Base-by-base conservation (phyloP, 768 basidiomycete species). In the Lactarius sp. region DNA sequence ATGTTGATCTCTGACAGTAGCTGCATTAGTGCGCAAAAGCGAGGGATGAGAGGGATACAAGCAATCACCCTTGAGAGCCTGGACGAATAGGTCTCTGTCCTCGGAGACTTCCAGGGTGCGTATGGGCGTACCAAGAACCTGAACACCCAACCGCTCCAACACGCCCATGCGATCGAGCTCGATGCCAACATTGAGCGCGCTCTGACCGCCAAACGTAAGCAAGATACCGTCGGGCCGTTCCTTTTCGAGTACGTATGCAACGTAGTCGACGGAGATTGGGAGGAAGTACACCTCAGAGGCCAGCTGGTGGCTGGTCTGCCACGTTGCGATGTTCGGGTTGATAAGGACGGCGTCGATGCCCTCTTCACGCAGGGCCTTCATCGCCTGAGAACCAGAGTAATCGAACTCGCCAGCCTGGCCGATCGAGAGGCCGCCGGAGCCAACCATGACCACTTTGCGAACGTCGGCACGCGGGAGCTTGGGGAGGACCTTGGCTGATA, bases 381-480 rank as follows among this genome's bases (percentile, higher is more conserved):
- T 85, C 10, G 97, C 97, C 76, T 99, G 97, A 6, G 96, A 98
- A 52, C 97, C 97, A 20, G 96, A 98, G 74, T 99, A 99, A 75
- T 99, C 97, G 75, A 99, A 99, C 77, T 99, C 97, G 75, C 97
- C 97, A 5, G 97, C 97, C 75, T 99, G 97, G 34, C 97, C 97
- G 61, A 99, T 99, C 70, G 87, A 89, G 52, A 99, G 85, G 59
- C 97, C 97, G 69, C 97, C 97, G 69, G 88, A 90, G 62, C 97
- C 97, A 27, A 99, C 94, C 65, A 98, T 93, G 69, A 98, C 84
- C 56, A 98, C 97, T 71, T 94, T 94, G 75, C 89, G 85, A 56
- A 98, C 94, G 68, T 97, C 85, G 14, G 95, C 92, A 42, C 93
- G 86, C 49, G 90, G 87, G 39, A 98, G 81, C 71, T 92, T 90